A percentile compares a stretch with the other conserved stretches of the same genome.
These are phyloP conservation scores for Lagenaria siceraria DNA, from an alignment of 306 rosid genomes.

Conservation along the genomic window DNA sequence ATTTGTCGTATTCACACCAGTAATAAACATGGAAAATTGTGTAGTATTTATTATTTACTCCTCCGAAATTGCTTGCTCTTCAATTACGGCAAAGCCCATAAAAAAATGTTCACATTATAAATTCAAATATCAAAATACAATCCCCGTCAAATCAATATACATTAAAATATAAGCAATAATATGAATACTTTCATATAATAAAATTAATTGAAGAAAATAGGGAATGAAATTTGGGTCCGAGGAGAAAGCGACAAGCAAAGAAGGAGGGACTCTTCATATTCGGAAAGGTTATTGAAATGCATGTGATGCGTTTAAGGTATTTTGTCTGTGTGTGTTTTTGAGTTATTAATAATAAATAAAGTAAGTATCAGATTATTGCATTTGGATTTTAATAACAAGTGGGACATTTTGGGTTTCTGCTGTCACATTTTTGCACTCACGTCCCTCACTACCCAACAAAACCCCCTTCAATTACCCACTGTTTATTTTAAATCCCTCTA, in stretches of 20 bases:
- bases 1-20: constrained; percentile 5
- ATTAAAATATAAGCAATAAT: no score
- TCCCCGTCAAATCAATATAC: no score
- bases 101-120: not conserved
- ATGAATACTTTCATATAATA: no score
- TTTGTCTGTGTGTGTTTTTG: not conserved
- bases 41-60: not conserved
- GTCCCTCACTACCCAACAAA: not conserved
- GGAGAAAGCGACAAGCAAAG: not conserved
- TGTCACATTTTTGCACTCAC: not conserved
- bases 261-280: not conserved
- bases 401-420: not conserved
- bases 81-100: not conserved
- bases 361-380: not conserved
- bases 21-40: not conserved
- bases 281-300: constrained; percentile 9
- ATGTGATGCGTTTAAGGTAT: constrained; percentile 6
- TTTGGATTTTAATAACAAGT: not conserved
- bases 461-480: not conserved
- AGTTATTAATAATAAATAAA: not conserved
- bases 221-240: not conserved
- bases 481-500: not conserved
- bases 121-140: not conserved
- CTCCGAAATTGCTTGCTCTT: not conserved
- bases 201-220: not conserved